Evolutionary conservation across 73 alveolate species (phyloP).

Genomic region (Stentor roeselii): DNA sequence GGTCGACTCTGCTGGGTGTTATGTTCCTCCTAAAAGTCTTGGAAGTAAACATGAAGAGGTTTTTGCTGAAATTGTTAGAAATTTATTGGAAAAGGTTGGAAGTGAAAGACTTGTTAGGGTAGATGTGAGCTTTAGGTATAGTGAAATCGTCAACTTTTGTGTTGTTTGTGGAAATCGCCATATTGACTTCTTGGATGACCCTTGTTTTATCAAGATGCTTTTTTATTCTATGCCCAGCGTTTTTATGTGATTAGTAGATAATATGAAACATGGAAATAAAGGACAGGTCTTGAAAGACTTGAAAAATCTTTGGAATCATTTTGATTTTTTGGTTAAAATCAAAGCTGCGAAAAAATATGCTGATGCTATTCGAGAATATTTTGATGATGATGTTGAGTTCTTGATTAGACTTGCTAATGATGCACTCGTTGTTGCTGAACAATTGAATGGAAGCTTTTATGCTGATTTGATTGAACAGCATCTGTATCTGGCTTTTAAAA

Average conservation of each 20-base stretch:
- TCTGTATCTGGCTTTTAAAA: too few species aligned
- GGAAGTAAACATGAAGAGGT: constrained; percentile 65
- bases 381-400: too few species aligned
- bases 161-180: constrained; percentile 19
- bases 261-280: too few species aligned
- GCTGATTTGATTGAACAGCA: too few species aligned
- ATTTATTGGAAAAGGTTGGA: constrained; percentile 68
- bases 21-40: constrained; percentile 72
- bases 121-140: constrained; percentile 92
- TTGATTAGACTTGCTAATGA: too few species aligned
- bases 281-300: too few species aligned
- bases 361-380: too few species aligned
- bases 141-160: constrained; percentile 41
- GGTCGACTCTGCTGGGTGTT: constrained; percentile 93
- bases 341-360: too few species aligned
- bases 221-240: background rate
- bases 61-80: constrained; percentile 87
- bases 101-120: constrained; percentile 76
- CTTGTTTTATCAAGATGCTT: constrained; percentile 9
- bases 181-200: constrained; percentile 11
- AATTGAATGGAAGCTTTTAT: too few species aligned
- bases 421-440: too few species aligned
- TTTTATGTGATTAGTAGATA: background rate
- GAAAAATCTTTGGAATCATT: too few species aligned
- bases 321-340: too few species aligned